Conservation (phyloP, 148 eudicot genomes). For the Chenopodium formosanum region DNA sequence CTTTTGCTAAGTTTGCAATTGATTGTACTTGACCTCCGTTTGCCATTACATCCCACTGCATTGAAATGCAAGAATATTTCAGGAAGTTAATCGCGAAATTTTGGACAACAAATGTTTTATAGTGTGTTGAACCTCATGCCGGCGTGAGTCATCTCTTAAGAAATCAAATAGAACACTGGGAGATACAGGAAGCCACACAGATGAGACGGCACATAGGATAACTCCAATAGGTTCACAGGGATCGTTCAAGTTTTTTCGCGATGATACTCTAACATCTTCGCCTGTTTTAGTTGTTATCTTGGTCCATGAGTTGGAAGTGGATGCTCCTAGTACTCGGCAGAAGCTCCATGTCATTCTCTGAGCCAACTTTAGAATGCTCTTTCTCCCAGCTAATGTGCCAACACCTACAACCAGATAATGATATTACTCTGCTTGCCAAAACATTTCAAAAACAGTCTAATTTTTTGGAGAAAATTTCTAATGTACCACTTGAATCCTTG, state of each 20-base stretch:
- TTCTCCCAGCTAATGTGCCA: constrained; percentile 86
- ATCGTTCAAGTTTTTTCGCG: constrained; percentile 77
- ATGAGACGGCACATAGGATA: constrained; percentile 71
- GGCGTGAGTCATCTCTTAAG: constrained; percentile 69
- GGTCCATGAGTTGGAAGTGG: constrained; percentile 79
- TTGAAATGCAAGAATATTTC: not conserved
- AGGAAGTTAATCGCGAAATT: not conserved
- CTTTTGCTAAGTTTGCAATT: constrained; percentile 77
- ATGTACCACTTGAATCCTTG: constrained; percentile 76
- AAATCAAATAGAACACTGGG: constrained; percentile 66
- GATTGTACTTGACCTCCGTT: constrained; percentile 59
- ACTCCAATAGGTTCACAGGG: constrained; percentile 89
- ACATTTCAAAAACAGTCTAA: not conserved
- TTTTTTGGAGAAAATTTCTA: too few relatives aligned
- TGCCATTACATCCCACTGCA: constrained; percentile 83
- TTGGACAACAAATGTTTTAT: not conserved
- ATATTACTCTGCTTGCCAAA: not conserved
- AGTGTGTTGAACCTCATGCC: constrained; percentile 56
- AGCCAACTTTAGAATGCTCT: constrained; percentile 84
- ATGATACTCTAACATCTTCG: constrained; percentile 75
- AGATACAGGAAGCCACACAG: constrained; percentile 86
- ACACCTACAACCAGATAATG: constrained; percentile 48
- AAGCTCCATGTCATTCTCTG: constrained; percentile 89
- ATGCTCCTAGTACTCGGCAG: constrained; percentile 74
- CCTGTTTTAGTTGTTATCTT: constrained; percentile 79